Base-by-base conservation (phyloP, 2,329 filamentous ascomycete species). In the Calonectria honghensis region DNA sequence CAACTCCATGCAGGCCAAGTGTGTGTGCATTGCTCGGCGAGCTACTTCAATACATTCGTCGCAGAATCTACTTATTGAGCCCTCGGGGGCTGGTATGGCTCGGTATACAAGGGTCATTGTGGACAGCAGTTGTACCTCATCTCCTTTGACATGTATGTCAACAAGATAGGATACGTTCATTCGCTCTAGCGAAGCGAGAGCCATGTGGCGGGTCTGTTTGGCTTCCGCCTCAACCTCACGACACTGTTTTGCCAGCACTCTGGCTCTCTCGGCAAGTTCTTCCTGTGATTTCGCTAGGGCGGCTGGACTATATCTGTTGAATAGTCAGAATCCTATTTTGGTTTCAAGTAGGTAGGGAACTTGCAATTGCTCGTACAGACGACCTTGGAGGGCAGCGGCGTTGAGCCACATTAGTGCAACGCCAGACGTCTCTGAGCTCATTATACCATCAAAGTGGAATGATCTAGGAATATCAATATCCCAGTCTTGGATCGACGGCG, bases 401-500 rank as follows among this genome's bases (percentile, higher is more conserved):
- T 85, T 85, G 51, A 92, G 87, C 91, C 91, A 93, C 45, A 89
- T 82, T 14, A 85, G 82, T 32, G 90, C 88, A 31, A 92, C 83
- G 10, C 83, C 81, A 9, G 79, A 80, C 1, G 80, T 81, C 45
- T 82, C 82, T 1, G 81, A 73, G 18, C 80, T 76, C 35, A 81
- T 78, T 18, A 83, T 77, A 6, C 86, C 87, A 83, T 89, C 90
- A 39, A 87, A 85, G 66, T 86, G 81, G 37, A 85, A 84, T 20
- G 80, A 78, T 37, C 86, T 83, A 3, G 88, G 86, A 13, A 91
- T 86, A 1, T 88, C 89, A 68, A 93, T 90, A 66, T 93, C 91
- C 79, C 89, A 91, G 70, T 92, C 91, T 63, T 90, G 90, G 41
- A 94, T 89, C 9, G 88, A 85, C 0, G 91, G 88, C 0, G 90